phyloP scores from a whole-genome alignment of 306 rosid species.

The Myrica gale region DNA sequence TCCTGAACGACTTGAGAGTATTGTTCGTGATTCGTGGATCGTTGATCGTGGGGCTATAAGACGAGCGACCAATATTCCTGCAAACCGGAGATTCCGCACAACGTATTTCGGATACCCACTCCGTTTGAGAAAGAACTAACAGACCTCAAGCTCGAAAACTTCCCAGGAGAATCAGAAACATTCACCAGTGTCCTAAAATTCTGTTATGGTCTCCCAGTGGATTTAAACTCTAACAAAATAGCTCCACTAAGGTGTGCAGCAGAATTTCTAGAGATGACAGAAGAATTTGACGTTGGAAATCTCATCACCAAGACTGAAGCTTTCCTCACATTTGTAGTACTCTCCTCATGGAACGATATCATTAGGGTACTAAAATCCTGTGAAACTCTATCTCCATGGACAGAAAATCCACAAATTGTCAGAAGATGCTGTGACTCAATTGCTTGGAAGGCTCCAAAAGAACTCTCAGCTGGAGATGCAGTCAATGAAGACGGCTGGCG shows the following conservation, averaged over 20 bases:
- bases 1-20: too few species aligned
- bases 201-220: constrained; percentile 85
- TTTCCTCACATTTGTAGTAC: constrained; percentile 86
- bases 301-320: constrained; percentile 81
- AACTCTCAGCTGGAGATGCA: constrained; percentile 38
- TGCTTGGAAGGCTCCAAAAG: constrained; percentile 79
- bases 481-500: constrained; percentile 62
- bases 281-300: constrained; percentile 80
- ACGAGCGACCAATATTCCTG: too few species aligned
- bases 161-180: constrained; percentile 81
- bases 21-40: too few species aligned
- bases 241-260: constrained; percentile 91
- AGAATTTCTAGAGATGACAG: constrained; percentile 89
- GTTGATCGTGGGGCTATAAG: too few species aligned
- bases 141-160: constrained; percentile 75
- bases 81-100: too few species aligned
- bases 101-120: too few species aligned
- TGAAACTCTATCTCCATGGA: constrained; percentile 84
- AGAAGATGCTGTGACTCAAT: constrained; percentile 95
- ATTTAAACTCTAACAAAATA: constrained; percentile 61
- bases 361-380: constrained; percentile 72
- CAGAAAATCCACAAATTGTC: constrained; percentile 85
- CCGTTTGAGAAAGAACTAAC: too few species aligned
- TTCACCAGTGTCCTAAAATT: constrained; percentile 68
- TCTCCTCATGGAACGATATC: constrained; percentile 88